A percentile compares a stretch with the other conserved stretches of the same genome.
Evolutionary conservation across 2,329 filamentous ascomycete species (phyloP).

Genomic region (Ascochyta fabae): DNA sequence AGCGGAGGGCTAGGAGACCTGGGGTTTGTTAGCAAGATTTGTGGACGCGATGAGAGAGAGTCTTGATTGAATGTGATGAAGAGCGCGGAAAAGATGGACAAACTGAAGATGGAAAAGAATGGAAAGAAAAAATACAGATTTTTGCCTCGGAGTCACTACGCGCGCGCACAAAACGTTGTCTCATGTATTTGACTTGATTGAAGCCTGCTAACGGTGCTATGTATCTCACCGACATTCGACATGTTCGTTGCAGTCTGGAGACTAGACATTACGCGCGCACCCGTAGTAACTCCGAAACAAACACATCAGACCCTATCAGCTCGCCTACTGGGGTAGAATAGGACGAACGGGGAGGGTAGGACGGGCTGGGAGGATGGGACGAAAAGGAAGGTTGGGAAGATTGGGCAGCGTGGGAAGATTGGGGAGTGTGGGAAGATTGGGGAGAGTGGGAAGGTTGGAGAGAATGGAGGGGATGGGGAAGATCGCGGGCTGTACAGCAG

Average conservation of each 20-base stretch:
- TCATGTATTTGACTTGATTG: conserved; percentile 16
- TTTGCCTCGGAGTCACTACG: not conserved
- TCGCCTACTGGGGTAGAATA: not conserved
- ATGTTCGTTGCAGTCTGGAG: conserved; percentile 4
- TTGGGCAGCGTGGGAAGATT: too few species aligned
- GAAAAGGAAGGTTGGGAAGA: too few species aligned
- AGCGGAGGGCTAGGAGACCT: conserved; percentile 31
- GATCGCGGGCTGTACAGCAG: not conserved
- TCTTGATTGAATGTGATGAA: not conserved
- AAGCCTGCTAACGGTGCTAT: conserved; percentile 12
- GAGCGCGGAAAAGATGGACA: not conserved
- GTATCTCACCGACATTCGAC: conserved; percentile 7
- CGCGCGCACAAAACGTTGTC: conserved; percentile 6
- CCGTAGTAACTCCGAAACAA: not conserved
- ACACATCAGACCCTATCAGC: not conserved
- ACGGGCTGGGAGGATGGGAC: not conserved
- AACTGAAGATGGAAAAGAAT: not conserved
- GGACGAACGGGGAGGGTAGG: not conserved
- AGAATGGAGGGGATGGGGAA: not conserved
- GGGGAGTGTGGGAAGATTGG: not conserved
- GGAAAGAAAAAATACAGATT: not conserved
- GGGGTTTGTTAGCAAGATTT: not conserved
- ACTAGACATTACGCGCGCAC: conserved; percentile 18
- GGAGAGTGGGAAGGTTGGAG: too few species aligned
- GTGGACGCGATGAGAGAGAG: not conserved